Evolutionary conservation across 768 basidiomycete genomes (phyloP).

Genomic region (Dentipellis fragilis): DNA sequence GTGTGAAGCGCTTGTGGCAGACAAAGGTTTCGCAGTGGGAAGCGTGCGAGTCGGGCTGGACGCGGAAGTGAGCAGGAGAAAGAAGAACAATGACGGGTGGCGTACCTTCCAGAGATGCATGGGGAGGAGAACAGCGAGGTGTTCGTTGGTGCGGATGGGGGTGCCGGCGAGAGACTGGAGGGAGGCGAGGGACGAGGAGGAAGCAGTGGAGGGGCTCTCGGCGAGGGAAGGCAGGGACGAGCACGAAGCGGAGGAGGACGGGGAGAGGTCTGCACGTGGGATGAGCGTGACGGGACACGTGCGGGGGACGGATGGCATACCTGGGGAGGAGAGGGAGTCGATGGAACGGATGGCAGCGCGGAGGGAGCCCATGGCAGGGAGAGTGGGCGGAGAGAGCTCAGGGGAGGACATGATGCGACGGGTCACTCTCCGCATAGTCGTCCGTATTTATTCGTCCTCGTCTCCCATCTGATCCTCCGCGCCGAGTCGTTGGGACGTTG

Average conservation of each 20-base stretch:
- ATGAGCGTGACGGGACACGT: too few relatives aligned
- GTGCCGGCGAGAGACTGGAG: constrained; percentile 2
- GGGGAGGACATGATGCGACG: neutral
- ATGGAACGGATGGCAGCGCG: neutral
- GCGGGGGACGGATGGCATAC: neutral
- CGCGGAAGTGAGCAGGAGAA: neutral
- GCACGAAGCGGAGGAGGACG: constrained; percentile 10
- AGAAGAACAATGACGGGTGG: too few relatives aligned
- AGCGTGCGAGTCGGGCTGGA: constrained; percentile 47
- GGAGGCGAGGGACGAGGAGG: constrained; percentile 14
- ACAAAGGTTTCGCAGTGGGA: constrained; percentile 63
- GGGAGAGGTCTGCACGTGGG: neutral
- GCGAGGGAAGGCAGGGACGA: constrained; percentile 16
- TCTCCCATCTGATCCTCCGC: too few relatives aligned
- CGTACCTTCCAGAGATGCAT: constrained; percentile 55
- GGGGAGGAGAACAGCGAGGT: constrained; percentile 67
- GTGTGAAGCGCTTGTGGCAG: constrained; percentile 53
- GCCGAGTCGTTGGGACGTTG: too few relatives aligned
- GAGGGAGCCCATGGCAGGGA: neutral
- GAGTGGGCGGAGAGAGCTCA: neutral
- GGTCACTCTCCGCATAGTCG: neutral
- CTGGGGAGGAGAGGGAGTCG: constrained; percentile 7
- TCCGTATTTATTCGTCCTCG: too few relatives aligned
- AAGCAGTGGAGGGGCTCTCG: constrained; percentile 16
- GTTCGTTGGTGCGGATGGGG: constrained; percentile 42